These are phyloP conservation scores for Xylariales sp. DNA, from an alignment of 2,329 filamentous ascomycete genomes.

Conservation along the genomic window DNA sequence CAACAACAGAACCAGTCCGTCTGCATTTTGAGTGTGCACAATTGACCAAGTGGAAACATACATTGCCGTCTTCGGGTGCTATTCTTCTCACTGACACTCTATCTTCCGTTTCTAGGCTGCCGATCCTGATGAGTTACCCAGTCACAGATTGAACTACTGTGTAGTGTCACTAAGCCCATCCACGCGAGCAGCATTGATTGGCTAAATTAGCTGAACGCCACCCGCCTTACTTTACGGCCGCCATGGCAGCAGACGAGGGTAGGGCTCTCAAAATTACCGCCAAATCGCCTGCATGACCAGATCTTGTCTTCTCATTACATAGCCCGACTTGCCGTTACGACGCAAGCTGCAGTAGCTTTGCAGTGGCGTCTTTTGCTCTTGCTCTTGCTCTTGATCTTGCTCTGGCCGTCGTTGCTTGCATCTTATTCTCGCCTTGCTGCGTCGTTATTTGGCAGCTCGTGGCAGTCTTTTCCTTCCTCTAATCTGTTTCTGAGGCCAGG, in stretches of 20 bases:
- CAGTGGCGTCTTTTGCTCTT: too few relatives aligned
- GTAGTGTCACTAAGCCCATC: neutral
- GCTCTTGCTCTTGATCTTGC: too few relatives aligned
- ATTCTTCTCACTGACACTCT: neutral
- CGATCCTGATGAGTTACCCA: neutral
- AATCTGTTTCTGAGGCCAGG: too few relatives aligned
- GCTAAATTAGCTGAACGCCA: slow-evolving; percentile 20
- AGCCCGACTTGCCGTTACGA: too few relatives aligned
- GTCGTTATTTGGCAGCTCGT: too few relatives aligned
- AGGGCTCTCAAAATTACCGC: neutral
- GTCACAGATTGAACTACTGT: neutral
- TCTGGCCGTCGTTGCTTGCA: too few relatives aligned
- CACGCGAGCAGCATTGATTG: slow-evolving; percentile 19
- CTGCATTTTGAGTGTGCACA: neutral
- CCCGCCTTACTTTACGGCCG: slow-evolving; percentile 26
- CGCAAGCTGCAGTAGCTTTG: too few relatives aligned
- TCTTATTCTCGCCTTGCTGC: too few relatives aligned
- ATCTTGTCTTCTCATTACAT: too few relatives aligned
- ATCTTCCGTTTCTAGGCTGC: neutral
- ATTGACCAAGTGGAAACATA: neutral
- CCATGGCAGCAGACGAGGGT: neutral
- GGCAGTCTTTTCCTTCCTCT: too few relatives aligned
- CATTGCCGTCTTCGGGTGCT: neutral
- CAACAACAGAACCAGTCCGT: neutral
- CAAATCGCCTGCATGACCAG: too few relatives aligned